Evolutionary conservation across 106 monocot species (phyloP).

Genomic region (Apostasia ramifera): DNA sequence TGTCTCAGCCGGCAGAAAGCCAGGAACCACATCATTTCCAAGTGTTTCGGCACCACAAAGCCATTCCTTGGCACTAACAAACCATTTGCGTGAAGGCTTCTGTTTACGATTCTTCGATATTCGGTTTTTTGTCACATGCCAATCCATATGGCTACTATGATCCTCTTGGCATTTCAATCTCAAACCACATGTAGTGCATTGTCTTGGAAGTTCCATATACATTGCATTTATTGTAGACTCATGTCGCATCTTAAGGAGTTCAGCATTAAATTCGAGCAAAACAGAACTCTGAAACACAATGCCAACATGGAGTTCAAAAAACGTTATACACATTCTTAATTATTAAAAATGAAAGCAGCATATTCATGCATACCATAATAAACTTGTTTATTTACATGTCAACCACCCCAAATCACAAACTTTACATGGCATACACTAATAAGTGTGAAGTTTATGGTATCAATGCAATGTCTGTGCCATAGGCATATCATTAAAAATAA

Average conservation of each 20-base stretch:
- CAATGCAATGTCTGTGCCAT: too few species aligned
- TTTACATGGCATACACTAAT: not conserved
- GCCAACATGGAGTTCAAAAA: not conserved
- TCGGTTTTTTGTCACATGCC: constrained; percentile 93
- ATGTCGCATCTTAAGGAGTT: constrained; percentile 74
- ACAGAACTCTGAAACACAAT: constrained; percentile 42
- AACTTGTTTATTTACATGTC: too few species aligned
- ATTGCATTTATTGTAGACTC: constrained; percentile 79
- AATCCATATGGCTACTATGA: constrained; percentile 96
- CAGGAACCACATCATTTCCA: constrained; percentile 70
- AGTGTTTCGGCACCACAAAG: constrained; percentile 75
- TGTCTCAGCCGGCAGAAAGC: constrained; percentile 65
- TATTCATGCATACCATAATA: too few species aligned
- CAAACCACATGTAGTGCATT: constrained; percentile 91
- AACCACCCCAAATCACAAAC: not conserved
- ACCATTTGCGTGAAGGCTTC: constrained; percentile 93
- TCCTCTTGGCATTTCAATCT: constrained; percentile 87
- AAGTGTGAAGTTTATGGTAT: too few species aligned
- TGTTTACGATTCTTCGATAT: constrained; percentile 80
- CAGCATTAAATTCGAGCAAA: constrained; percentile 70
- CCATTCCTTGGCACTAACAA: constrained; percentile 91
- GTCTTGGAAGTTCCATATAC: constrained; percentile 71
- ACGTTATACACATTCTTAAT: not conserved
- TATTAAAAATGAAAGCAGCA: not conserved
- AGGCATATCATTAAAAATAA: too few species aligned